Evolutionary conservation across 148 eudicot species (phyloP).

Genomic region (Euryodendron excelsum): DNA sequence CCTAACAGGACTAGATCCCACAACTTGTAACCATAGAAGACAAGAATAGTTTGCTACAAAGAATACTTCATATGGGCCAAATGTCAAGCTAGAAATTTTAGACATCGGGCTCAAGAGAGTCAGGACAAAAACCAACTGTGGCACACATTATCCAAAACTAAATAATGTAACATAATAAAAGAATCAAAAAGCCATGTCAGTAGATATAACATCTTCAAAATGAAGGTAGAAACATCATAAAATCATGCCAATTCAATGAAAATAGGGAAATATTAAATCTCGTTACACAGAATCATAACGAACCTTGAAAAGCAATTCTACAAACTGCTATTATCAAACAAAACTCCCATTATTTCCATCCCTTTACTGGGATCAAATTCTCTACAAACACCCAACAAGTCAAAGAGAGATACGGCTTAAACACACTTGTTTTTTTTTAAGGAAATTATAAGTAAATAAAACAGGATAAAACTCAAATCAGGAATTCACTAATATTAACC

Average conservation of each 20-base stretch:
- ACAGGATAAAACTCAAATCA: not conserved
- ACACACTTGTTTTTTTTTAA: not conserved
- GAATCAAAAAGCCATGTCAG: not conserved
- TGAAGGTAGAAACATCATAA: not conserved
- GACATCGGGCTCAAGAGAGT: not conserved
- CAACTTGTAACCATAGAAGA: not conserved
- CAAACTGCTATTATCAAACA: not conserved
- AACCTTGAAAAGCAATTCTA: not conserved
- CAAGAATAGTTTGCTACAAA: not conserved
- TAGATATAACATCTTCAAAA: not conserved
- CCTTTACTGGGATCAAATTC: not conserved
- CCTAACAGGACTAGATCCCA: not conserved
- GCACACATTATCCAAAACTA: not conserved
- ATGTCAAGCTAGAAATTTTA: not conserved
- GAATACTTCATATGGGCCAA: not conserved
- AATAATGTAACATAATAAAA: not conserved
- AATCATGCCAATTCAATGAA: not conserved
- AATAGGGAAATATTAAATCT: not conserved
- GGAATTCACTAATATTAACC: slow-evolving; percentile 25
- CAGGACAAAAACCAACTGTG: not conserved
- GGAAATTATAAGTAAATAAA: not conserved
- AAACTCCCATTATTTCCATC: slow-evolving; percentile 8
- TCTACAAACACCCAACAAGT: not conserved
- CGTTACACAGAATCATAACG: not conserved
- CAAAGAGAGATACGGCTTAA: not conserved